phyloP scores from a whole-genome alignment of 225 moss, liverwort and hornwort species.

The Marchantia paleacea region DNA sequence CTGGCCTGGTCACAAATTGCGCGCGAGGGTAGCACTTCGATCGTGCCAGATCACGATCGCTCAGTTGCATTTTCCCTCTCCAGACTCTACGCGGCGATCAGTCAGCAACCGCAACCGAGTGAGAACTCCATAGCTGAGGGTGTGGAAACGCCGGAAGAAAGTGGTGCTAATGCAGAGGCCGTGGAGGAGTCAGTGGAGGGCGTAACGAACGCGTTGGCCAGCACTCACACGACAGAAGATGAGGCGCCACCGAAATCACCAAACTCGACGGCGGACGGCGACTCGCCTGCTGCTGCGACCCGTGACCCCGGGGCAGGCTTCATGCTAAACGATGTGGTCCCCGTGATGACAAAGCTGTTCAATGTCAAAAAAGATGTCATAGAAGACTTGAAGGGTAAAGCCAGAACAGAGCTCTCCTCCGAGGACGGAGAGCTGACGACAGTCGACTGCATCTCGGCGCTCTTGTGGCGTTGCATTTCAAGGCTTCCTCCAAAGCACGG shows the following conservation, averaged over 20 bases:
- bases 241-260: no score
- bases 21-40: background rate
- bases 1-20: constrained; percentile 24
- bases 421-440: background rate
- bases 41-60: constrained; percentile 18
- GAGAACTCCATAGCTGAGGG: background rate
- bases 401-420: background rate
- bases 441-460: constrained; percentile 26
- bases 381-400: background rate
- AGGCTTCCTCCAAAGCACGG: constrained; percentile 7
- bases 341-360: background rate
- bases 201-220: background rate
- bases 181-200: background rate
- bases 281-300: background rate
- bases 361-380: constrained; percentile 19
- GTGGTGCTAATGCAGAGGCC: background rate
- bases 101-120: background rate
- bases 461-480: constrained; percentile 20
- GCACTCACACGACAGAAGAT: no score
- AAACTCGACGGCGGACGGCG: no score
- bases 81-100: background rate
- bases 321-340: constrained; percentile 4
- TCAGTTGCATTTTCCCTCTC: background rate
- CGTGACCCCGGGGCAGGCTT: constrained; percentile 6
- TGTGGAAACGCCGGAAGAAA: background rate